Evolutionary conservation across 495 filamentous ascomycete species (phyloP), one percentile per base, ranked within the genome.

Genomic region (Aspergillus steynii): DNA sequence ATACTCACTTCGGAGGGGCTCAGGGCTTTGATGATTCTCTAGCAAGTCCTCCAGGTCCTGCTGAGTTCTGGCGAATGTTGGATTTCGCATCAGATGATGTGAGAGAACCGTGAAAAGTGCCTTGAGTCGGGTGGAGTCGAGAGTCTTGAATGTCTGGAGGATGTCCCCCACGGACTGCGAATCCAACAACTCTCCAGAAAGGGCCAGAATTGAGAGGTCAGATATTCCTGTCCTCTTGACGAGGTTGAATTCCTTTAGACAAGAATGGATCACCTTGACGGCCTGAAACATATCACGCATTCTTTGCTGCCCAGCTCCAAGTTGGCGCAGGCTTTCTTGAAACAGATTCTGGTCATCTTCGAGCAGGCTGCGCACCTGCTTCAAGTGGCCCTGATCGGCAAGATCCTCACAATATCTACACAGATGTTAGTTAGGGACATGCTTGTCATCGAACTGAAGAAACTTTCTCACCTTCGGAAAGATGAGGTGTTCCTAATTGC

Each of bases 401-500:
- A 80, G 54, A 31, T 76, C 66, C 56, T 84, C 80, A 42, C 74
- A 83, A 50, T 78, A 70, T 59, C 82, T 85, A 53, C 1, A 42
- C 29, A 5, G 12, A 10, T 20, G 55, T 72, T 58, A 68, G 60
- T 46, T 37, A 61, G 28, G 27, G 50, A 1, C 42, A 9, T 1
- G 31, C 46, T 28, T 34, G 53, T 26, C 20, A 60, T 26, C 4
- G 7, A 42, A 14, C 37, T 42, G 5, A 1, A 47, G 12, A 14
- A 25, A n/a, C 14, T 59, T 29, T 25, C 74, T 63, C 76, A 88
- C 83, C 76, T 80, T 67, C 85, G 82, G 71, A 97, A 97, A 27
- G 95, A 98, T 3, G 86, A 83, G 2, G 96, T 74, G 54, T 85
- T 92, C 62, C 93, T 83, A 29, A 93, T 76, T 25, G 90, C 89